Conservation (phyloP, 2,329 filamentous ascomycete genomes). For the Ploettnerulaceae sp. region DNA sequence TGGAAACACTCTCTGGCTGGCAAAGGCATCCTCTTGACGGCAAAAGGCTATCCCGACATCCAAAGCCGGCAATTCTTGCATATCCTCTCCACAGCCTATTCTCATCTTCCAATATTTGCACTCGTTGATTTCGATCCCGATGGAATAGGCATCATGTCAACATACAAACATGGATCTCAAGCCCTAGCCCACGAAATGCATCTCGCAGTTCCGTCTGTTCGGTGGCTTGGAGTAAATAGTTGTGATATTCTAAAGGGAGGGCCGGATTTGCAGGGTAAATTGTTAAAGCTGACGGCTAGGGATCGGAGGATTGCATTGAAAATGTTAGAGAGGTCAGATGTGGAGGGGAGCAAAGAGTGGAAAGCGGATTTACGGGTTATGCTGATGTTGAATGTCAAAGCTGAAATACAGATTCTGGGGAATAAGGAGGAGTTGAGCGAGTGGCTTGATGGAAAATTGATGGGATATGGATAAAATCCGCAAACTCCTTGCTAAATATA, state of each 20-base stretch:
- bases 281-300: slow-evolving; percentile 25
- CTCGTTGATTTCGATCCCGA: slow-evolving; percentile 75
- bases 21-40: slow-evolving; percentile 68
- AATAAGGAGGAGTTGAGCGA: slow-evolving; percentile 26
- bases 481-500: too few species aligned
- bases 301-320: slow-evolving; percentile 52
- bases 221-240: slow-evolving; percentile 58
- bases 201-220: slow-evolving; percentile 45
- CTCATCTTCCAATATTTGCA: slow-evolving; percentile 52
- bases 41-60: slow-evolving; percentile 78
- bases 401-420: slow-evolving; percentile 70
- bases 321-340: slow-evolving; percentile 45
- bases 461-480: neutral
- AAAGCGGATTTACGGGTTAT: slow-evolving; percentile 62
- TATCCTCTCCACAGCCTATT: slow-evolving; percentile 43
- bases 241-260: slow-evolving; percentile 22
- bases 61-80: slow-evolving; percentile 62
- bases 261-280: slow-evolving; percentile 7
- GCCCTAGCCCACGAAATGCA: slow-evolving; percentile 55
- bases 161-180: slow-evolving; percentile 67
- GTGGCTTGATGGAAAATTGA: slow-evolving; percentile 31
- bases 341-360: slow-evolving; percentile 36
- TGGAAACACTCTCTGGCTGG: slow-evolving; percentile 46
- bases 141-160: slow-evolving; percentile 67
- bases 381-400: slow-evolving; percentile 69